Percentiles rank a stretch among this genome's conserved stretches.
phyloP scores from a whole-genome alignment of 768 basidiomycete species.

The Kwoniella sp. region DNA sequence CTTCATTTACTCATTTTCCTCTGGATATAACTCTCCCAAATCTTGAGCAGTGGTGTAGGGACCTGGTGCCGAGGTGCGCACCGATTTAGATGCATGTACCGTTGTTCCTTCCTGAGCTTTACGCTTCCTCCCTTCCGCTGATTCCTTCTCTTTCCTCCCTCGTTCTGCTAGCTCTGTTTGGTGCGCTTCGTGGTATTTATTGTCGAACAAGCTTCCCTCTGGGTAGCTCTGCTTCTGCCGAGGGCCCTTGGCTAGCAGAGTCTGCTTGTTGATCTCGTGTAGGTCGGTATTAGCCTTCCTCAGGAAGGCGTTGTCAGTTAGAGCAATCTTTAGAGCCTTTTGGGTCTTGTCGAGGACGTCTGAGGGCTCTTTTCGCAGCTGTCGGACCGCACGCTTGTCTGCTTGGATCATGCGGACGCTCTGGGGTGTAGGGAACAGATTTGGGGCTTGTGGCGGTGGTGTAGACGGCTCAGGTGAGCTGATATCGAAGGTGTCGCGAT shows the following conservation, averaged over 20 bases:
- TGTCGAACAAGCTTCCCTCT: background rate
- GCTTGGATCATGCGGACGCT: background rate
- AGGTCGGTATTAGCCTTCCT: constrained; percentile 7
- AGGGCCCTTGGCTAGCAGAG: constrained; percentile 15
- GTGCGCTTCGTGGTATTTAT: background rate
- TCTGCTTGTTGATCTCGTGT: background rate
- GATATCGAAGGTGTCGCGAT: constrained; percentile 1
- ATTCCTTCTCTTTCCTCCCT: background rate
- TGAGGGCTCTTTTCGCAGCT: no score
- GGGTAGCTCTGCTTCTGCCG: constrained; percentile 14
- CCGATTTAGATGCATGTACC: background rate
- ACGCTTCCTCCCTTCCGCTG: background rate
- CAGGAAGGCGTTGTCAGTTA: background rate
- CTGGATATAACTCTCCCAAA: background rate
- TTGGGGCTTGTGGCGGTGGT: constrained; percentile 4
- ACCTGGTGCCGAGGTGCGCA: background rate
- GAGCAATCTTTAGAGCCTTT: background rate
- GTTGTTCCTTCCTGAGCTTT: background rate
- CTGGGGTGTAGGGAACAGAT: constrained; percentile 1
- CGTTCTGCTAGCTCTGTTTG: constrained; percentile 4
- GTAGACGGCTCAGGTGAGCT: background rate
- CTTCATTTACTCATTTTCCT: background rate
- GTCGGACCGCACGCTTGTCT: background rate
- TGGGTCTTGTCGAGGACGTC: background rate
- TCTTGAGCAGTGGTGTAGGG: background rate